Evolutionary conservation across 2,329 filamentous ascomycete species (phyloP).

Genomic region (Shiraia bambusicola): DNA sequence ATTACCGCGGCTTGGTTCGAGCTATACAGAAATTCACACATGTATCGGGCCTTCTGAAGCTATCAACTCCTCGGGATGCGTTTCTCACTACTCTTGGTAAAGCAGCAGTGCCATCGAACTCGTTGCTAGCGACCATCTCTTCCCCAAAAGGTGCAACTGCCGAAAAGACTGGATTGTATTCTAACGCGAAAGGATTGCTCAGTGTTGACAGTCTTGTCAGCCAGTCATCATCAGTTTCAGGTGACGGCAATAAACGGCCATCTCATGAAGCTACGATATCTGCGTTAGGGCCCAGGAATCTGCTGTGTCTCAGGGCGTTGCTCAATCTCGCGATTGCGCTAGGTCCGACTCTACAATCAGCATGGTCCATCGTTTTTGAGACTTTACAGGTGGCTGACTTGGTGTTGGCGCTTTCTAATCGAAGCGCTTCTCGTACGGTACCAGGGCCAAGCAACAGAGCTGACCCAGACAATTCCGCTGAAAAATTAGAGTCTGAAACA

Average conservation of each 20-base stretch:
- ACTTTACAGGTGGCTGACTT: constrained; percentile 92
- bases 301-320: constrained; percentile 85
- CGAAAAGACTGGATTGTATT: constrained; percentile 63
- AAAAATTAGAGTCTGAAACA: constrained; percentile 69
- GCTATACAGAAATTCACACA: constrained; percentile 95
- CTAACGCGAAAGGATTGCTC: constrained; percentile 70
- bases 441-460: constrained; percentile 14
- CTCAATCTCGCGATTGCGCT: constrained; percentile 95
- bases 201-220: constrained; percentile 71
- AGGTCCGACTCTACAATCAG: constrained; percentile 78
- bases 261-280: constrained; percentile 52
- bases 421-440: constrained; percentile 20
- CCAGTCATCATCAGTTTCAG: constrained; percentile 53
- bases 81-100: constrained; percentile 94
- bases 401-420: constrained; percentile 61
- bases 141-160: constrained; percentile 43
- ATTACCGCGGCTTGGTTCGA: constrained; percentile 87
- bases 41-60: constrained; percentile 82
- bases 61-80: constrained; percentile 85
- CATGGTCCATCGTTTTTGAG: constrained; percentile 90
- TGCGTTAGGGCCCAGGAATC: constrained; percentile 80
- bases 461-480: constrained; percentile 28
- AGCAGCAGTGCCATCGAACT: constrained; percentile 83
- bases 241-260: constrained; percentile 61
- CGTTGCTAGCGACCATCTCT: constrained; percentile 46